Evolutionary conservation across 306 rosid species (phyloP), one percentile per base, ranked within the genome.

Genomic region (Castanea crenata): DNA sequence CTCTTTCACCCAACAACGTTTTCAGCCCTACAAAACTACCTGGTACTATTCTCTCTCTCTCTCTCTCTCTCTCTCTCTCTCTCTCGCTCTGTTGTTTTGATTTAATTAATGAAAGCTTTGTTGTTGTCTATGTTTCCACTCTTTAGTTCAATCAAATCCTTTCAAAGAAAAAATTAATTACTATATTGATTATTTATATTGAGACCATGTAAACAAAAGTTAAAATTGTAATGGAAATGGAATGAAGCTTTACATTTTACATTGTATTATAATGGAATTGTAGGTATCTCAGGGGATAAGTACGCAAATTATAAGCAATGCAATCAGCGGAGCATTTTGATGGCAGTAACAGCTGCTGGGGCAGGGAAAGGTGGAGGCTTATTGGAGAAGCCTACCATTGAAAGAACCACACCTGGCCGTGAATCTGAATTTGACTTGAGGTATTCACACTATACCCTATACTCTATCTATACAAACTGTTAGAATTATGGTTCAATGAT

Each of bases 361-460:
- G 65, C 63, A 18, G 95, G 91, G 15, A 92, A 84, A 86, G 90
- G 97, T 5, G 96, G 97, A 6, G 96, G 97, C 25, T 35, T 94
- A 86, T 83, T 94, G 91, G 98, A 94, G 69, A 92, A 79, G 83
- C 98, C 97, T 71, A 85, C 93, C 72, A 89, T 80, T 77, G 97
- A 94, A 90, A 92, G 61, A 86, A 89, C 98, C 44, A 74, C 88
- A 20, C 97, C 97, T 51, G 88, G 94, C 19, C 92, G 96, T 9
- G 93, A 94, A 80, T 92, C 97, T 44, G 94, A 94, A 79, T 94
- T 90, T 80, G 91, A 94, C 35, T 65, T 84, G 34, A 88, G 94
- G 98, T 86, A 79, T 15, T 46, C 5, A 72, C 64, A 13, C 25
- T 25, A 62, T 34, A 69, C 31, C 32, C 62, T 49, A 49, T 49